Base-by-base conservation (phyloP, 1,284 basidiomycete genomes). In the Sporisorium sorghi region DNA sequence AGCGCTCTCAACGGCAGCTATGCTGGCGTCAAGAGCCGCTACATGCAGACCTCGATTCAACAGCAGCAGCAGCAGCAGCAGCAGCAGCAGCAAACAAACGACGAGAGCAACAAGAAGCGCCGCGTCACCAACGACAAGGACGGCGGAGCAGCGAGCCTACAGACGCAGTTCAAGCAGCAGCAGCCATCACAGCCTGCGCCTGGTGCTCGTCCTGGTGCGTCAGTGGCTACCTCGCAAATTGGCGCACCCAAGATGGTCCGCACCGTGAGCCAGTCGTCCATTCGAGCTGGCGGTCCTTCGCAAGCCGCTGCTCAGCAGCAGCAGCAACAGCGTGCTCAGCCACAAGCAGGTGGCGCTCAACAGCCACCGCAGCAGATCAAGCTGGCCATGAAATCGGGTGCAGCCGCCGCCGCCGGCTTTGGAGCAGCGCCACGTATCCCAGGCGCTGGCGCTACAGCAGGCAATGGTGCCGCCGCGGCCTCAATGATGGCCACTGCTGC, bases 11-110 rank as follows among this genome's bases (percentile, higher is more conserved):
- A 69, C 53, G 66, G 72, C 24, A 69, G 61, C 62, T 69, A 70
- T 26, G 62, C 72, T 35, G 67, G 72, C n/a, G 66, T 73, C 62
- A 74, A 70, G 62, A 74, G 72, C 43, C 66, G 67, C 42, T 70
- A 74, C 56, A 74, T 69, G 66, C 72, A 74, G 52, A 37, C 65
- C 2, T 44, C 63, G 1, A 42, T 48, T 9, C 72, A 57, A 26
- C 69, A 61, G 26, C 59, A 62, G 32, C 28, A 43, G 14, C 50
- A 47, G 28, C 51, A 62, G 40, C 57, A 56, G 43, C 28, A 43
- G 17, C 49, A 46, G 26, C 50, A 39, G 21, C 52, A 54, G 7
- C 52, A 52, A 28, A 39, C 37, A 39, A 33, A 23, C 39, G 64
- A 69, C 11, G 65, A 64, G 2, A 68, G 58, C 48, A 73, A 62